Base-by-base conservation (phyloP, 805 yeast species). In the Saturnispora quitensis region DNA sequence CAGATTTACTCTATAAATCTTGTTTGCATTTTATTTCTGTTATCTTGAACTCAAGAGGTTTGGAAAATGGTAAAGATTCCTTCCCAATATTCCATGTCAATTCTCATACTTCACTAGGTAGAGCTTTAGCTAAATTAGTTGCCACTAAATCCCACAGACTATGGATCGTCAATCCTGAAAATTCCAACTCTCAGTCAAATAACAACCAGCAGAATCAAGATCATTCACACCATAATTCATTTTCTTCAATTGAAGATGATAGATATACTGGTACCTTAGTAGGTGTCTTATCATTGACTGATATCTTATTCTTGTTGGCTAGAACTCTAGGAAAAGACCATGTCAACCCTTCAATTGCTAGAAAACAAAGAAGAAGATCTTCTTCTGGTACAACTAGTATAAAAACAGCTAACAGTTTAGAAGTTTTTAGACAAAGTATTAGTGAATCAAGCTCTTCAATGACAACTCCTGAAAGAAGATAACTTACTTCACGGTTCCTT, bases 81-180 rank as follows among this genome's bases (percentile, higher is more conserved):
- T 91, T 85, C 74, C 99, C 99, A 17, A 91, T 93, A 40, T 91
- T 91, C 76, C 96, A 91, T 66, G 97, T 91, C 25, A 84, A 87
- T 56, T 79, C 81, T 55, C 76, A 77, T 40, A 81, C 95, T 9
- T 82, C 93, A 0, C 74, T 93, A 48, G 95, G 89, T 34, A 78
- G 96, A 66, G 89, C 95, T 8, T 77, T 93, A 62, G 98, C 98
- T 34, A 91, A 93, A 66, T 73, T 91, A 59, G 98, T 91, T 13
- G 98, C 99, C 5, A 91, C 99, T 1, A 84, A 84, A 66, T 80
- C 96, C 2, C 99, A 91, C 69, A 77, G 99, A 65, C 70, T 86
- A 51, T 86, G 93, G 93, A 81, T 86, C 46, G 90, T 85, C 18
- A 86, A 82, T 58, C 84, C 82, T 10, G 72, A 65, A 15, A 46